Percentiles rank a stretch among this genome's conserved stretches.
These are phyloP conservation scores for Chionographis japonica DNA, from an alignment of 106 monocot species.

Conservation along the genomic window DNA sequence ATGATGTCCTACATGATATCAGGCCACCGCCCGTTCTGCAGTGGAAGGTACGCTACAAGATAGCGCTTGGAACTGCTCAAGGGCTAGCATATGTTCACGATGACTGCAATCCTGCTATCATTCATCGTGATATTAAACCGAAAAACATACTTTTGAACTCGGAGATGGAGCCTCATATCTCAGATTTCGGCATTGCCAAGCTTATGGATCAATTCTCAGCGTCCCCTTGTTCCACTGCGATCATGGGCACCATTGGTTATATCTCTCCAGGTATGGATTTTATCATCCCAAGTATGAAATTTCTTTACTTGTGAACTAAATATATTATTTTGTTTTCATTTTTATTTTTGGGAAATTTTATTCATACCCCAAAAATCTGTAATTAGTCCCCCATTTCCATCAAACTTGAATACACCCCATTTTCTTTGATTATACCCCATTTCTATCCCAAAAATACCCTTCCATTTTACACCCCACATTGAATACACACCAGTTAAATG, in stretches of 20 bases:
- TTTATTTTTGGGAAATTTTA: no score
- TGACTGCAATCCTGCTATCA: slow-evolving; percentile 73
- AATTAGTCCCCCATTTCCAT: no score
- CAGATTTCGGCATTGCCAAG: slow-evolving; percentile 91
- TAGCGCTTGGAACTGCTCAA: slow-evolving; percentile 85
- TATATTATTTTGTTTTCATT: no score
- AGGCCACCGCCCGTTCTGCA: slow-evolving; percentile 41
- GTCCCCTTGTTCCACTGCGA: slow-evolving; percentile 26
- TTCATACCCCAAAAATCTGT: no score
- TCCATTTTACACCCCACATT: no score
- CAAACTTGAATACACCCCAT: no score
- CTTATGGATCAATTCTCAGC: slow-evolving; percentile 49
- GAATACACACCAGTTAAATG: no score
- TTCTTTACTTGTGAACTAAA: no score
- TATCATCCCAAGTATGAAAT: no score
- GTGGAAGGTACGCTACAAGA: slow-evolving; percentile 52
- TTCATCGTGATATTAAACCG: slow-evolving; percentile 90
- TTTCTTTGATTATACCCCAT: no score
- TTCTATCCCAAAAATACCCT: no score
- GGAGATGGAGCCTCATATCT: slow-evolving; percentile 78
- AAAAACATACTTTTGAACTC: slow-evolving; percentile 80
- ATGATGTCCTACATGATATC: slow-evolving; percentile 72
- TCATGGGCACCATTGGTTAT: slow-evolving; percentile 82
- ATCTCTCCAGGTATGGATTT: slow-evolving; percentile 67
- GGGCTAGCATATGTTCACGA: slow-evolving; percentile 79